Base-by-base conservation (phyloP, 2,329 filamentous ascomycete genomes). In the Xylariaceae sp. region DNA sequence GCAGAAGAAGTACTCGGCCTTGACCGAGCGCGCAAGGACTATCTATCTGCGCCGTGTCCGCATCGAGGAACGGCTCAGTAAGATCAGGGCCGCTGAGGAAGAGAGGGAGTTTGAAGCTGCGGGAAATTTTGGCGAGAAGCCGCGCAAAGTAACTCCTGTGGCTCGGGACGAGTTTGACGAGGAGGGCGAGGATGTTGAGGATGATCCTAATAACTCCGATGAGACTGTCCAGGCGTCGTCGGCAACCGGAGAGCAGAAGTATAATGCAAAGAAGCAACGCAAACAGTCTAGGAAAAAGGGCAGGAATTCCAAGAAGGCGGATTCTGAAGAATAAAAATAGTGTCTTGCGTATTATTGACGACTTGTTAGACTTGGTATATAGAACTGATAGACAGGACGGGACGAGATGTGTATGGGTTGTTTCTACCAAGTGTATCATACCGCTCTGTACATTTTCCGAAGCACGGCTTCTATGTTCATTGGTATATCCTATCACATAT, bases 11-110 rank as follows among this genome's bases (percentile, higher is more conserved):
- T 65, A 55, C 35, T 62, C 62, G 0, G 53, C 57, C 47, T 44
- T 60, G n/a, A 59, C 58, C 2, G 4, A 2, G 2, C 61, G 63
- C 53, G 6, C 47, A 48, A 10, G 51, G 18, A 30, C 23, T 2
- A 55, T 70, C 11, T 51, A 54, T 8, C 34, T 60, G 13, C 37
- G 45, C 15, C 58, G 66, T n/a, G 18, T 62, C 11, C 15, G 15
- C 37, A 55, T 56, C 17, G 53, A 64, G 18, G 59, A 57, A 41
- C 23, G 18, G n/a, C 39, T 41, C n/a, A n/a, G 7, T 4, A 45
- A 6, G 35, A 0, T 4, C 4, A 5, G 15, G 45, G 18, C 34
- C 5, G 15, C 6, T 5, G 34, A 13, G 15, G 52, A 50, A 9
- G 34, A 45, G 13, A 10, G 15, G 8, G 35, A 37, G 2, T 5